Base-by-base conservation (phyloP, 2,329 filamentous ascomycete species). In the Dactylellina parvicollis region DNA sequence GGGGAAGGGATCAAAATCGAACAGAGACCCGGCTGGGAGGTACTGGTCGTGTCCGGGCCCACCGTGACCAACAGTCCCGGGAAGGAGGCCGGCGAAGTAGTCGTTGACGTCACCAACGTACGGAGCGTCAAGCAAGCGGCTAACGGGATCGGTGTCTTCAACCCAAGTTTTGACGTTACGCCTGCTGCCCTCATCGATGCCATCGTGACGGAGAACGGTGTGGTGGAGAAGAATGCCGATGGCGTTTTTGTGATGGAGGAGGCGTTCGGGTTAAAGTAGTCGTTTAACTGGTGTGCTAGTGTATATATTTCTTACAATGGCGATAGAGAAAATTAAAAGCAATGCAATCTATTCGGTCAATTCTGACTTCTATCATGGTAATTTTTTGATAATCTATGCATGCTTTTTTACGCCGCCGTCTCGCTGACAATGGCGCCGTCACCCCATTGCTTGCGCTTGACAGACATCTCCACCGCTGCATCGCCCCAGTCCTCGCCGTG, bases 401-500 rank as follows among this genome's bases (percentile, higher is more conserved):
- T 36, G 16, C 8, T 5, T 1, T 50, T 55, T 9, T 60, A 72
- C n/a, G 40, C 69, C 20, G 32, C 20, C 16, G 36, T 34, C 22
- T 73, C 69, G n/a, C 60, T 52, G 18, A 66, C 22, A 30, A 74
- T 74, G 24, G 50, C 20, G 16, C 93, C 93, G 75, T 89, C 86
- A 1, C 87, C 86, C 94, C 93, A 98, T 55, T 88, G 89, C 81
- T 85, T 90, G 80, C 90, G 88, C 88, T 96, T 98, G 16, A 90
- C 86, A 4, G 91, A 93, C 84, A 99, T 86, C 85, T 99, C 95
- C 32, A 99, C 95, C 4, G 95, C 95, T 18, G 94, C 95, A 77
- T 88, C 85, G 2, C 95, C 95, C 95, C 95, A 99, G 81, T 98
- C 94, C 83, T 95, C 90, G 26, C 95, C 95, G 82, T 99, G 94